Evolutionary conservation across 2,329 filamentous ascomycete genomes (phyloP).

Genomic region (Xylariaceae sp.): DNA sequence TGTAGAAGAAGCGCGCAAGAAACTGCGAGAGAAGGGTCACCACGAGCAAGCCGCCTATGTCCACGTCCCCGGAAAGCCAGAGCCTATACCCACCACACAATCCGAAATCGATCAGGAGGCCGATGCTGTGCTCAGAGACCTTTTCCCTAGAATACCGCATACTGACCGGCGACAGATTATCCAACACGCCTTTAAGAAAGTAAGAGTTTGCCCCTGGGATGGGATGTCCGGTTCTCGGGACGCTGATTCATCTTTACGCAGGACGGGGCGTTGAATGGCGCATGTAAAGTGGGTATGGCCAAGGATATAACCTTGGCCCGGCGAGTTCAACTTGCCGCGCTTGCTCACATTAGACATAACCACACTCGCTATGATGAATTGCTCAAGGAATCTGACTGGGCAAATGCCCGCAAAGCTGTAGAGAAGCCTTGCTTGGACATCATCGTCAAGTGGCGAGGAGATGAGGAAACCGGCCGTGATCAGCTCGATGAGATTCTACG

Average conservation of each 20-base stretch:
- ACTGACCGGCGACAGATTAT: slow-evolving; percentile 59
- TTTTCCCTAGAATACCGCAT: slow-evolving; percentile 61
- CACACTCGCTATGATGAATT: slow-evolving; percentile 61
- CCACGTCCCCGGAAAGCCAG: slow-evolving; percentile 35
- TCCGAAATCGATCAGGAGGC: slow-evolving; percentile 57
- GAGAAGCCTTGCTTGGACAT: slow-evolving; percentile 57
- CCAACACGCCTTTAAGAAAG: slow-evolving; percentile 57
- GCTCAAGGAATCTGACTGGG: slow-evolving; percentile 52
- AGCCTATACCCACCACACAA: slow-evolving; percentile 56
- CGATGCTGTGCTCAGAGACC: slow-evolving; percentile 55
- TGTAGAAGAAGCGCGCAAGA: slow-evolving; percentile 47
- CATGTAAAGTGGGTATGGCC: slow-evolving; percentile 54
- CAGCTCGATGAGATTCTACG: slow-evolving; percentile 62
- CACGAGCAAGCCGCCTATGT: slow-evolving; percentile 24
- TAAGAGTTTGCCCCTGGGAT: slow-evolving; percentile 36
- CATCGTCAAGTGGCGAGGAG: slow-evolving; percentile 66
- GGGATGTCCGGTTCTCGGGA: too few relatives aligned
- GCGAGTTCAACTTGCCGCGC: slow-evolving; percentile 58
- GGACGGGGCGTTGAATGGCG: slow-evolving; percentile 47
- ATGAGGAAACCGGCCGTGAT: slow-evolving; percentile 63
- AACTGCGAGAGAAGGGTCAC: slow-evolving; percentile 21
- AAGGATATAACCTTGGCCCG: slow-evolving; percentile 52
- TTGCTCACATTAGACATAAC: slow-evolving; percentile 62
- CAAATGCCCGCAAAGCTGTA: slow-evolving; percentile 55
- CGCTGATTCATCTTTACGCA: slow-evolving; percentile 27